Conservation (phyloP, 495 filamentous ascomycete species). For the Tetracladium marchalianum region DNA sequence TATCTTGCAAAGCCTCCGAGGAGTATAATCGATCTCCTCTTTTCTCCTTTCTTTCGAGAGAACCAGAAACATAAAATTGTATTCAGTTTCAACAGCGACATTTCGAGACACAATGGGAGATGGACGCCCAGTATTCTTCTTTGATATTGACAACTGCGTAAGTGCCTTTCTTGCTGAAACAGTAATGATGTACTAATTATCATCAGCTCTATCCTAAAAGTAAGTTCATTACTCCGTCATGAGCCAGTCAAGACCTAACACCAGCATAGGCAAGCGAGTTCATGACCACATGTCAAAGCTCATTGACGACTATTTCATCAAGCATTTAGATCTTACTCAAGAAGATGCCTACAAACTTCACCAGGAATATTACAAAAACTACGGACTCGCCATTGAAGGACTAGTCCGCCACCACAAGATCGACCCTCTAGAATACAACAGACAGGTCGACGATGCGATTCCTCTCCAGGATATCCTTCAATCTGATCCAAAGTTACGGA, state of each 20-base stretch:
- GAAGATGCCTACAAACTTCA: slow-evolving; percentile 77
- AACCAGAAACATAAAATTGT: too few species aligned
- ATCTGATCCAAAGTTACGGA: slow-evolving; percentile 62
- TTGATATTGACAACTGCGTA: slow-evolving; percentile 97
- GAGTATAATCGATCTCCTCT: too few species aligned
- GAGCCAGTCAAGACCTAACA: slow-evolving; percentile 8
- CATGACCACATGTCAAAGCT: slow-evolving; percentile 64
- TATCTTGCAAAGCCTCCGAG: too few species aligned
- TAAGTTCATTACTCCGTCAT: slow-evolving; percentile 21
- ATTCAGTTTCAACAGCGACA: not conserved
- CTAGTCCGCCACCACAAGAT: slow-evolving; percentile 91
- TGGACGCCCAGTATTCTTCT: slow-evolving; percentile 59
- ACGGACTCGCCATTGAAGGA: slow-evolving; percentile 94
- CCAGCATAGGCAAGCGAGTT: slow-evolving; percentile 47
- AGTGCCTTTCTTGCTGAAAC: slow-evolving; percentile 18
- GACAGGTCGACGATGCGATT: slow-evolving; percentile 87
- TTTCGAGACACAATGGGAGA: slow-evolving; percentile 9
- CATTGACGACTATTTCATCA: slow-evolving; percentile 75
- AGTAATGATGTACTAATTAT: not conserved
- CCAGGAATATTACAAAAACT: slow-evolving; percentile 84
- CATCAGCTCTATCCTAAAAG: slow-evolving; percentile 52
- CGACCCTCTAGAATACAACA: slow-evolving; percentile 90
- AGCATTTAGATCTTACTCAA: slow-evolving; percentile 59
- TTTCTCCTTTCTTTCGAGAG: too few species aligned
- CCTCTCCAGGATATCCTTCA: slow-evolving; percentile 76